These are phyloP conservation scores for Pseudocercospora crystallina DNA, from an alignment of 2,329 filamentous ascomycete genomes.

Conservation along the genomic window DNA sequence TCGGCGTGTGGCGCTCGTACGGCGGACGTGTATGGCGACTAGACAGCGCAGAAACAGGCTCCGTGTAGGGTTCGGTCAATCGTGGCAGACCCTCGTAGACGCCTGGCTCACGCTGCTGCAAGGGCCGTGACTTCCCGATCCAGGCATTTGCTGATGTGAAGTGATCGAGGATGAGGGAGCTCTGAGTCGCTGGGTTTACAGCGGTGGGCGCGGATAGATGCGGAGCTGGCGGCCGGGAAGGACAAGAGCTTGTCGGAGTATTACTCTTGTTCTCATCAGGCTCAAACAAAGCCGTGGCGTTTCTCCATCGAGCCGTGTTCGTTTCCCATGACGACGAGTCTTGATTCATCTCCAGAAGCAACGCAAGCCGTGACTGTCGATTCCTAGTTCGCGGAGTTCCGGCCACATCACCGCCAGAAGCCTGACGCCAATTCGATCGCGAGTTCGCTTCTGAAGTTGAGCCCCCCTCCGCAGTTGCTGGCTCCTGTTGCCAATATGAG, in stretches of 20 bases:
- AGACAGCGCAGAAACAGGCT: conserved; percentile 11
- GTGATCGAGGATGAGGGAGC: conserved; percentile 14
- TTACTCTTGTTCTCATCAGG: not conserved
- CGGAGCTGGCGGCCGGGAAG: conserved; percentile 17
- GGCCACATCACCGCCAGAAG: too few species aligned
- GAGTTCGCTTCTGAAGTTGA: too few species aligned
- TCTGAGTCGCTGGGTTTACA: conserved; percentile 18
- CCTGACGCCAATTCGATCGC: too few species aligned
- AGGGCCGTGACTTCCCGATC: conserved; percentile 17
- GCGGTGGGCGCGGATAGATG: conserved; percentile 21
- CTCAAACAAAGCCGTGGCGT: conserved; percentile 5
- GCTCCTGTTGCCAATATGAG: too few species aligned
- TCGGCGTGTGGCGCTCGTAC: conserved; percentile 20
- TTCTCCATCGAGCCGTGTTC: conserved; percentile 8
- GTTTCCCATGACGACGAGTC: conserved; percentile 8
- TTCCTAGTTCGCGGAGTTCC: not conserved
- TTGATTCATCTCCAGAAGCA: conserved; percentile 9
- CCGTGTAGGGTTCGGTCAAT: conserved; percentile 10
- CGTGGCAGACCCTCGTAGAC: conserved; percentile 6
- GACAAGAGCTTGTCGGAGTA: conserved; percentile 6
- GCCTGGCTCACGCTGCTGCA: not conserved
- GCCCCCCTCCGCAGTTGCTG: too few species aligned
- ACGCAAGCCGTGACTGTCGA: conserved; percentile 3
- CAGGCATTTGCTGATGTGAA: conserved; percentile 10
- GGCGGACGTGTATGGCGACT: conserved; percentile 7